Evolutionary conservation across 805 yeast genomes (phyloP).

Genomic region (Hanseniaspora occidentalis): DNA sequence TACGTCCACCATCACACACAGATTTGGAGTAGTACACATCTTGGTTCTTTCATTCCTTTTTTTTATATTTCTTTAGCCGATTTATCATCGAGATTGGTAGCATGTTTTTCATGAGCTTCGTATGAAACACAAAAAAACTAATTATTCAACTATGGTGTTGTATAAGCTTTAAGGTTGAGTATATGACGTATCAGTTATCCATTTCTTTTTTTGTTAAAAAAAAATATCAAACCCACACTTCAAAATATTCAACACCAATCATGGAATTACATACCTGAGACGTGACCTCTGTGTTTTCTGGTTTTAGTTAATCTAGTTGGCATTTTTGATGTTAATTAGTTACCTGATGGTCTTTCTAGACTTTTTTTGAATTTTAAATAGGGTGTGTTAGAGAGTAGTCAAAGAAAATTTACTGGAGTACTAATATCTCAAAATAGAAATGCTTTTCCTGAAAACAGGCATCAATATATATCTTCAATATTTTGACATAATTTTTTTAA

Average conservation of each 20-base stretch:
- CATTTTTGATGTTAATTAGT: conserved; percentile 38
- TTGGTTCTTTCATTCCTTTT: conserved; percentile 31
- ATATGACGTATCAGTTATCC: too few relatives aligned
- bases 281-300: conserved; percentile 99
- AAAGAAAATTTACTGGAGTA: not conserved
- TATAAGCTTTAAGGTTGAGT: too few relatives aligned
- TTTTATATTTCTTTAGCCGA: conserved; percentile 12
- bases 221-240: too few relatives aligned
- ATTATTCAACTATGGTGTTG: not conserved
- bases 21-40: conserved; percentile 9
- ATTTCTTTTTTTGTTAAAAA: too few relatives aligned
- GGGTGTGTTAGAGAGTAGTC: not conserved
- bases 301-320: conserved; percentile 99
- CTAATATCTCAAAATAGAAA: too few relatives aligned
- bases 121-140: too few relatives aligned
- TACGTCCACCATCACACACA: not conserved
- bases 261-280: conserved; percentile 71
- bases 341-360: not conserved
- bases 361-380: not conserved
- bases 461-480: too few relatives aligned
- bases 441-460: too few relatives aligned
- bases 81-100: too few relatives aligned
- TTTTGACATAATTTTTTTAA: too few relatives aligned
- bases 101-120: too few relatives aligned
- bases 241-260: conserved; percentile 2